Percentiles rank a stretch among this genome's conserved stretches.
These are phyloP conservation scores for Chlamydomonas applanata DNA, from an alignment of 139 green algal genomes.

Conservation along the genomic window DNA sequence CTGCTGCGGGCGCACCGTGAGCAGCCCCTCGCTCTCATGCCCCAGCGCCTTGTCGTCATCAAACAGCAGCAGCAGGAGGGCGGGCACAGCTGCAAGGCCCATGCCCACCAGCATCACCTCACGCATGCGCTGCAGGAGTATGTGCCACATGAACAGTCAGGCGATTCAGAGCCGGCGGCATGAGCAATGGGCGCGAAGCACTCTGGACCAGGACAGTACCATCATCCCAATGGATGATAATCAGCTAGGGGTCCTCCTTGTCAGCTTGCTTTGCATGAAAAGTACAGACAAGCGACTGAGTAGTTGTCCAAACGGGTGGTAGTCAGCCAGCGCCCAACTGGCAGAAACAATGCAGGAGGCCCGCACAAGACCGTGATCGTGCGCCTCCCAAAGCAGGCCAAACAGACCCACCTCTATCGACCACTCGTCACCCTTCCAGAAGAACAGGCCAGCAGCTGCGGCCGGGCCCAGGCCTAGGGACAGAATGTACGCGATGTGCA, in stretches of 20 bases:
- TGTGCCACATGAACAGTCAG: no score
- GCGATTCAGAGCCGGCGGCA: no score
- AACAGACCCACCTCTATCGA: constrained; percentile 4
- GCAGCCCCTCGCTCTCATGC: constrained; percentile 41
- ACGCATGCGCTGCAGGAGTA: constrained; percentile 5
- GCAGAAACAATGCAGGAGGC: no score
- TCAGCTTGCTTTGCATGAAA: no score
- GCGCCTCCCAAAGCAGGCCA: no score
- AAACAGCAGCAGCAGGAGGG: constrained; percentile 40
- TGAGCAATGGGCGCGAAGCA: neutral
- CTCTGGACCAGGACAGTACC: no score
- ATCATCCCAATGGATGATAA: no score
- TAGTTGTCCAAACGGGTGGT: no score
- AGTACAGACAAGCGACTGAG: no score
- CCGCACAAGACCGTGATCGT: no score
- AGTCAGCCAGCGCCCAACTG: no score
- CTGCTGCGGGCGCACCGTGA: neutral
- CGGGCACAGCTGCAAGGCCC: constrained; percentile 27
- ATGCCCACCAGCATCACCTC: constrained; percentile 45
- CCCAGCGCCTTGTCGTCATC: constrained; percentile 50
- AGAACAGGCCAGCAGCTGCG: constrained; percentile 24
- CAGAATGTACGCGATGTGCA: constrained; percentile 27
- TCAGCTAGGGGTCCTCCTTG: no score
- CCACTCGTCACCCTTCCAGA: constrained; percentile 24
- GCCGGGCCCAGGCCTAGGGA: constrained; percentile 20